Percentiles rank a stretch among this genome's conserved stretches.
phyloP scores from a whole-genome alignment of 108 stramenopile genomes.

The Mayamaea pseudoterrestris region DNA sequence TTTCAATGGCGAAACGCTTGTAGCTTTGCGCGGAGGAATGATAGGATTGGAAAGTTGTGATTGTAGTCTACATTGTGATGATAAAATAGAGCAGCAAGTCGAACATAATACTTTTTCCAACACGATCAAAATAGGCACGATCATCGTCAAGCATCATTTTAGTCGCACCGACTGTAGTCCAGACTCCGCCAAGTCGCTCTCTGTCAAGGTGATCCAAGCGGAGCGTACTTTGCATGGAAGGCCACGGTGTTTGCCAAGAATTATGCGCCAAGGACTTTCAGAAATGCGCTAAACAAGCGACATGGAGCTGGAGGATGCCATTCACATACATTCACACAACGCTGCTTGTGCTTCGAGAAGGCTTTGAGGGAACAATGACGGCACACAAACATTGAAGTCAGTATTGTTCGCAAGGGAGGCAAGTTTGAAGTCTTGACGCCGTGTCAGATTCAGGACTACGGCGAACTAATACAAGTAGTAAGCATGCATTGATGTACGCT shows the following conservation, averaged over 20 bases:
- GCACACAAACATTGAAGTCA: slow-evolving; percentile 96
- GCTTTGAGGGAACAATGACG: slow-evolving; percentile 99
- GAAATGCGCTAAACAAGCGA: slow-evolving; percentile 93
- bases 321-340: slow-evolving; percentile 99
- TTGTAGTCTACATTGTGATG: no score
- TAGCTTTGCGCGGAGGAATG: no score
- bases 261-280: slow-evolving; percentile 95
- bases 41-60: no score
- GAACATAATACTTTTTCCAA: no score
- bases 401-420: slow-evolving; percentile 80
- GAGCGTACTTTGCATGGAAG: slow-evolving; percentile 99
- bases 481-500: no score
- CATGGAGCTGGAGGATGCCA: slow-evolving; percentile 99
- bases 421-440: slow-evolving; percentile 91
- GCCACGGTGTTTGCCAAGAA: slow-evolving; percentile 99
- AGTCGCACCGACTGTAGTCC: no score
- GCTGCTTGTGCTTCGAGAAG: slow-evolving; percentile 92
- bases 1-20: no score
- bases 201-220: slow-evolving; percentile 96
- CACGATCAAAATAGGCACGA: no score
- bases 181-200: slow-evolving; percentile 87
- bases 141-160: no score
- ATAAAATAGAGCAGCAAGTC: no score
- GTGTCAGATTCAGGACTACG: slow-evolving; percentile 98
- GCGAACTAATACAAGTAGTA: no score